Evolutionary conservation across 1,284 basidiomycete species (phyloP).

Genomic region (Coniferiporia sulphurascens): DNA sequence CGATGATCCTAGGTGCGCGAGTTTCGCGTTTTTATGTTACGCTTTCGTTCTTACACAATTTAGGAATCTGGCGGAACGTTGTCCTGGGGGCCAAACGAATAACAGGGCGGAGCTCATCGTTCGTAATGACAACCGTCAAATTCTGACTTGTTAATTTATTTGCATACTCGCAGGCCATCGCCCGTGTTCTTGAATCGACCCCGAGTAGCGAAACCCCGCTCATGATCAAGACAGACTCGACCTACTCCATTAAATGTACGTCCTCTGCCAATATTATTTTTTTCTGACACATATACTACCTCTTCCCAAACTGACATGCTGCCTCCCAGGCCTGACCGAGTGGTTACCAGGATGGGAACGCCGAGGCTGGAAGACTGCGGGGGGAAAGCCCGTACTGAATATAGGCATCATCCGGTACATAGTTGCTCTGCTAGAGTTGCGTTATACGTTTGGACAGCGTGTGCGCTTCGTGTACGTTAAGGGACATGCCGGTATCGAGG

Average conservation of each 20-base stretch:
- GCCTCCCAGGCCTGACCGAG: slow-evolving; percentile 45
- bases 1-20: slow-evolving; percentile 50
- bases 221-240: slow-evolving; percentile 71
- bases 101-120: slow-evolving; percentile 85
- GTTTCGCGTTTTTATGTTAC: slow-evolving; percentile 1
- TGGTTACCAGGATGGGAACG: slow-evolving; percentile 64
- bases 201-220: slow-evolving; percentile 50
- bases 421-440: slow-evolving; percentile 46
- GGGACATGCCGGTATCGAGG: slow-evolving; percentile 64
- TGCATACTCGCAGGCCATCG: slow-evolving; percentile 54
- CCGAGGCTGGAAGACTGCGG: slow-evolving; percentile 45
- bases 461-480: slow-evolving; percentile 61
- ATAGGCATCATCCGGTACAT: slow-evolving; percentile 58
- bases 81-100: slow-evolving; percentile 82
- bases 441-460: slow-evolving; percentile 43
- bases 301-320: background rate
- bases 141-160: background rate
- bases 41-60: background rate
- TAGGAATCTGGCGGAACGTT: slow-evolving; percentile 74
- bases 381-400: slow-evolving; percentile 61
- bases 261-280: slow-evolving; percentile 2
- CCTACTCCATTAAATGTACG: slow-evolving; percentile 69
- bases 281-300: background rate
- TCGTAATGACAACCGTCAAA: slow-evolving; percentile 25
- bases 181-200: slow-evolving; percentile 64